Base-by-base conservation (phyloP, 1,139 yeast species). In the Kodamaea plutei region DNA sequence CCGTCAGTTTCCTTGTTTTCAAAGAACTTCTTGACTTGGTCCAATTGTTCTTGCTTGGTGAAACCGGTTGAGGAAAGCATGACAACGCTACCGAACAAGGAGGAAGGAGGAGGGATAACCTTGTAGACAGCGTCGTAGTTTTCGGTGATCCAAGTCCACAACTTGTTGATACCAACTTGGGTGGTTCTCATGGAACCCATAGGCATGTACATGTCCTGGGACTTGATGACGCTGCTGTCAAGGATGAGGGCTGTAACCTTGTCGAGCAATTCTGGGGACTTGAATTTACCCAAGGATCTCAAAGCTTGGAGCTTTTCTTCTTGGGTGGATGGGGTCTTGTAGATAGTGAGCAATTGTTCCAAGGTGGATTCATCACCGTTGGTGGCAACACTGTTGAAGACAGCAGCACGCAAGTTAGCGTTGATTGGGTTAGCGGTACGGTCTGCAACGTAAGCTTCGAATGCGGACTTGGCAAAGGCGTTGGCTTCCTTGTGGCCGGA, bases 141-240 rank as follows among this genome's bases (percentile, higher is more conserved):
- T n/a, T 42, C 48, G 42, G 73, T 73, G 45, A 81, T 53, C 95
- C 96, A 89, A n/a, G 52, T 41, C 88, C 91, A 89, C 43, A 80
- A 59, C 12, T 76, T 73, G 43, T 70, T 69, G 39, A 76, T 66
- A 61, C 95, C 95, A 26, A 64, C 68, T 35, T 61, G 66, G 48
- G 77, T 79, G 11, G 73, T 51, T 48, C 82, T 67, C 60, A 85
- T 63, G 23, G 93, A 88, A 40, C 65, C 73, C 73, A 89, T 68
- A 45, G 94, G 88, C 40, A 81, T 73, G 54, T 79, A 79, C 35
- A 84, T 74, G 57, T 89, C 97, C 64, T 89, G 97, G 18, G 76
- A 64, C 51, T 84, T 80, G 43, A 88, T 69, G 22, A 78, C 64
- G 20, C 81, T 75, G 20, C 87, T 79, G 51, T 84, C 79, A 40